phyloP scores from a whole-genome alignment of 2,329 filamentous ascomycete genomes.

The Aureobasidium sp. region DNA sequence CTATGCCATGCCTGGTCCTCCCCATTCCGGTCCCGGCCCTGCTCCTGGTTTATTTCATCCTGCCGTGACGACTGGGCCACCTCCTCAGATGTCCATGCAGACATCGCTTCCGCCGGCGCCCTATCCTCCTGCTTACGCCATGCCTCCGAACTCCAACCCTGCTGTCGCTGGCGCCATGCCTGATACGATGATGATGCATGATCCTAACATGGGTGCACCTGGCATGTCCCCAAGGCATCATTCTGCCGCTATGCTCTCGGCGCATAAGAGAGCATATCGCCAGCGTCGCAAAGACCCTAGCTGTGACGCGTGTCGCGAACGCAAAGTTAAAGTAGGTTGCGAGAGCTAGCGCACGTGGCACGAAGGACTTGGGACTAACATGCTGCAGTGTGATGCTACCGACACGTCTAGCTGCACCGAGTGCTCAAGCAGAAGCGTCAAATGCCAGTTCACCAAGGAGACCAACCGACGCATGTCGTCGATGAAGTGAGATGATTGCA shows the following conservation, averaged over 20 bases:
- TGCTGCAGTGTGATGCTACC: constrained; percentile 76
- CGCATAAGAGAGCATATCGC: constrained; percentile 88
- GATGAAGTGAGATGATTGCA: constrained; percentile 60
- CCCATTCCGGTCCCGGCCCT: background rate
- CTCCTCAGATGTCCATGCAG: background rate
- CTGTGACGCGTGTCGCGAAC: constrained; percentile 90
- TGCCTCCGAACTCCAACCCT: background rate
- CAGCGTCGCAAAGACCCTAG: constrained; percentile 94
- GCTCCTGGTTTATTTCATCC: background rate
- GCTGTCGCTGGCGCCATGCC: background rate
- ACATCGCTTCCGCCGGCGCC: constrained; percentile 5
- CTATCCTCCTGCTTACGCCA: constrained; percentile 10
- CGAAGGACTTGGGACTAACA: constrained; percentile 8
- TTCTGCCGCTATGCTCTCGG: constrained; percentile 48
- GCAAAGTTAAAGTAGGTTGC: constrained; percentile 53
- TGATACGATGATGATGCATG: constrained; percentile 13
- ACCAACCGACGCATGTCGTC: constrained; percentile 98
- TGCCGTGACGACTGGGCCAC: background rate
- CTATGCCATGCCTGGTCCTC: constrained; percentile 6
- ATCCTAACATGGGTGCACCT: constrained; percentile 14
- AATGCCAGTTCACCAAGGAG: constrained; percentile 98
- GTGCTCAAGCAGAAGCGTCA: constrained; percentile 91
- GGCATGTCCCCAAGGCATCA: constrained; percentile 33
- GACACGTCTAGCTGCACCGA: constrained; percentile 95
- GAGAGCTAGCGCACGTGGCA: background rate